These are phyloP conservation scores for Phylloboletellus chloephorus DNA, from an alignment of 1,284 basidiomycete genomes.

Conservation along the genomic window DNA sequence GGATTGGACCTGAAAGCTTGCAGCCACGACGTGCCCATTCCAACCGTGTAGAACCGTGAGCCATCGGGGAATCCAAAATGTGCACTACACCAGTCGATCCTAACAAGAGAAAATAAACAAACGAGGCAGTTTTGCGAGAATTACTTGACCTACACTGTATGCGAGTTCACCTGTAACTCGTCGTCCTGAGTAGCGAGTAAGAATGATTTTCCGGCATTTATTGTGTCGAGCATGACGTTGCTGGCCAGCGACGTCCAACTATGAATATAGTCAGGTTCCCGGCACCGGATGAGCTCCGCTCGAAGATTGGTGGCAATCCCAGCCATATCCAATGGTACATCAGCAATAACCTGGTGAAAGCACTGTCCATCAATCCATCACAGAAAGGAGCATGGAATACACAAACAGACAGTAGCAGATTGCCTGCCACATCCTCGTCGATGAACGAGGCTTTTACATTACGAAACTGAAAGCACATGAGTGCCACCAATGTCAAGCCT, in stretches of 20 bases:
- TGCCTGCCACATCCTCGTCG: conserved; percentile 17
- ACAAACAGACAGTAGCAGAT: conserved; percentile 26
- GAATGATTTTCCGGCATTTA: conserved; percentile 17
- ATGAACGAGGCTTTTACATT: conserved; percentile 11
- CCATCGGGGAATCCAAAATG: conserved; percentile 25
- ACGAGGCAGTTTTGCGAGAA: not conserved
- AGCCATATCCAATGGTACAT: conserved; percentile 7
- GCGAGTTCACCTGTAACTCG: conserved; percentile 24
- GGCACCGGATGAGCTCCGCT: conserved; percentile 12
- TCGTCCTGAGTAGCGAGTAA: conserved; percentile 22
- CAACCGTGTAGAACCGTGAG: conserved; percentile 19
- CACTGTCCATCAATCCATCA: not conserved
- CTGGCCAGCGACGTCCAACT: conserved; percentile 24
- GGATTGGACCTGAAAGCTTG: conserved; percentile 25
- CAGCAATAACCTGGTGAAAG: conserved; percentile 10
- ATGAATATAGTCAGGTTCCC: conserved; percentile 19
- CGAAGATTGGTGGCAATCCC: conserved; percentile 21
- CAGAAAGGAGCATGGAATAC: not conserved
- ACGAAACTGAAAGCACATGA: conserved; percentile 21
- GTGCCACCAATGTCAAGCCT: not conserved
- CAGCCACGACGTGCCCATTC: conserved; percentile 20
- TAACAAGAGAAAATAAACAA: not conserved
- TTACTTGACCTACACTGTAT: conserved; percentile 18
- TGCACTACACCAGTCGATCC: conserved; percentile 24
- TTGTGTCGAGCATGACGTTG: conserved; percentile 21